Evolutionary conservation across 164 flowering plant species (phyloP).

Genomic region (Vitis riparia): DNA sequence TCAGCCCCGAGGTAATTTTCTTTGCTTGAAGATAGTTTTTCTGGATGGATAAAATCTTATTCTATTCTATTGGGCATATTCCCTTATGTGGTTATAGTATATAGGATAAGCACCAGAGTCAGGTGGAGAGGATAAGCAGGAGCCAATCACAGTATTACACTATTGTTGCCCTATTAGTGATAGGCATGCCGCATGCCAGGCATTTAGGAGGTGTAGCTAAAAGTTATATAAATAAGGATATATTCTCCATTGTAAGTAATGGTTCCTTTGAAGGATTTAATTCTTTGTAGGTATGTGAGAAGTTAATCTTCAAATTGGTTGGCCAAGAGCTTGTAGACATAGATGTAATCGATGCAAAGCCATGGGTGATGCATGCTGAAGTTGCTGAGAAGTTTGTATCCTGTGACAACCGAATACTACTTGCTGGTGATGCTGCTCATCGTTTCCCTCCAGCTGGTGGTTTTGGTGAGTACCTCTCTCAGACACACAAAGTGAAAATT

Average conservation of each 20-base stretch:
- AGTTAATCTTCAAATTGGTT: slow-evolving; percentile 71
- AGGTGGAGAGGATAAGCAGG: neutral
- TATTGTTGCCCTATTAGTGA: neutral
- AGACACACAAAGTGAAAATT: neutral
- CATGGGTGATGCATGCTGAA: slow-evolving; percentile 99
- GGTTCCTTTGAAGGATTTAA: slow-evolving; percentile 15
- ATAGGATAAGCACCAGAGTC: neutral
- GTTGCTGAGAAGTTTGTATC: slow-evolving; percentile 80
- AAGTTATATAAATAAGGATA: neutral
- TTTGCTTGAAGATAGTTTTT: slow-evolving; percentile 7
- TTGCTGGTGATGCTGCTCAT: slow-evolving; percentile 98
- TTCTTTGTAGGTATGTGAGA: slow-evolving; percentile 68
- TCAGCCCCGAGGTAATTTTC: slow-evolving; percentile 60
- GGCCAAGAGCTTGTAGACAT: slow-evolving; percentile 76
- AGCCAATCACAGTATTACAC: neutral
- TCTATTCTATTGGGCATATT: neutral
- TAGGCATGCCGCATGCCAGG: neutral
- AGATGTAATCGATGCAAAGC: slow-evolving; percentile 75
- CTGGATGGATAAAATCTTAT: no score
- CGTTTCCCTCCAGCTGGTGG: slow-evolving; percentile 99
- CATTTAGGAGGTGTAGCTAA: neutral
- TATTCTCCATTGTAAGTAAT: slow-evolving; percentile 3
- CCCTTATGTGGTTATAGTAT: neutral
- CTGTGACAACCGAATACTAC: slow-evolving; percentile 56
- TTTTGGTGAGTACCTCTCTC: slow-evolving; percentile 58